Evolutionary conservation across 2,329 filamentous ascomycete species (phyloP), one percentile per base, ranked within the genome.

Genomic region (Whalleya microplaca): DNA sequence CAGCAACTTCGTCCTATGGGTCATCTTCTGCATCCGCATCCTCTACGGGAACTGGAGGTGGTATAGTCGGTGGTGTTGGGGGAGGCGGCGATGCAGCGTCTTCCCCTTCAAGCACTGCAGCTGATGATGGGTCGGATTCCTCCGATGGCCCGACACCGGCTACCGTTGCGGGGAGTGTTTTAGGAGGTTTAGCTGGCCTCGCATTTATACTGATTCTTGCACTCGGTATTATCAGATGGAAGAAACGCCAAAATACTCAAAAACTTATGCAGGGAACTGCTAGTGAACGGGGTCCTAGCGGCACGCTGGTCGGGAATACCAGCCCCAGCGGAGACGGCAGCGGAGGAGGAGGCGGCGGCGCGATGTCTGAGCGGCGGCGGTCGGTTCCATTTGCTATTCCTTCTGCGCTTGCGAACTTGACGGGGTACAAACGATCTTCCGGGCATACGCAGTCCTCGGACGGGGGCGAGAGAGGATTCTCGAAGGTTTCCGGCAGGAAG

Each of bases 401-500:
- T 3, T 74, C 80, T 10, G 76, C 80, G 8, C 67, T 84, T n/a
- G 77, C 80, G 2, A 76, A 70, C 42, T 65, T 84, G 37, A 73
- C 76, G 29, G 68, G 67, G 6, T 64, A 67, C 21, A 80, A 78
- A 56, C 75, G 72, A 16, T 60, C 64, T n/a, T 72, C 65, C 50
- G 67, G 59, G 59, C 48, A 59, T 53, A 73, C 58, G 59, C 70
- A 61, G 62, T 72, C 58, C 56, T 68, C 57, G 48, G 75, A 75
- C 37, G 71, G 69, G 21, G 78, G 75, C 23, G 84, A 88, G 66
- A 76, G 78, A 58, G 83, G 85, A 0, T 89, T 89, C 69, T 83
- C 87, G 59, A 82, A 85, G 27, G 81, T 89, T 2, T 86, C 86
- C 5, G 86, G 86, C 58, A 80, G 81, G 65, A 89, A 88, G 66